Evolutionary conservation across 2,329 filamentous ascomycete genomes (phyloP).

Genomic region (Fusarium ramigenum): DNA sequence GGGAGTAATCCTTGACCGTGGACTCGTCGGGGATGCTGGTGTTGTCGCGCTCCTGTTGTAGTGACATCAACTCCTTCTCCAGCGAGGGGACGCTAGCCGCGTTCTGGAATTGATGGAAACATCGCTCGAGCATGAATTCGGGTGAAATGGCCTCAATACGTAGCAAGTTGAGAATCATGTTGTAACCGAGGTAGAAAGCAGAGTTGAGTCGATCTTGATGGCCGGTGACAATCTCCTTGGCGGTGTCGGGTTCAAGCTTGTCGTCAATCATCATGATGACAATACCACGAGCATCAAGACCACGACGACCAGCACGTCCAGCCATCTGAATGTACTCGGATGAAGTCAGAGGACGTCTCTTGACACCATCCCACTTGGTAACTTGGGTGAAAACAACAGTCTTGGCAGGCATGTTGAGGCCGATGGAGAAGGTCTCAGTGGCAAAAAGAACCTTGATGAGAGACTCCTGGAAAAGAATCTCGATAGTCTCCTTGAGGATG

Average conservation of each 20-base stretch:
- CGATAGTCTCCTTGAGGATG: conserved; percentile 97
- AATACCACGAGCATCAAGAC: conserved; percentile 95
- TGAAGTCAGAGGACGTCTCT: conserved; percentile 84
- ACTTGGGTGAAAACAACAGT: conserved; percentile 99
- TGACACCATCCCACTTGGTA: conserved; percentile 89
- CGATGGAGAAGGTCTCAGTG: conserved; percentile 98
- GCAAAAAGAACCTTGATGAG: conserved; percentile 98
- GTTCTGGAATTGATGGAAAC: conserved; percentile 98
- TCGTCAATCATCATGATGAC: conserved; percentile 99
- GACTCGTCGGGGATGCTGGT: conserved; percentile 86
- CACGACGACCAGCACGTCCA: conserved; percentile 93
- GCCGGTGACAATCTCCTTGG: conserved; percentile 94
- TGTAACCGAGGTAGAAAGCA: conserved; percentile 97
- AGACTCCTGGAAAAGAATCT: conserved; percentile 98
- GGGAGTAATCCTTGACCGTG: conserved; percentile 93
- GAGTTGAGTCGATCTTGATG: conserved; percentile 98
- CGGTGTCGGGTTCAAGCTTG: conserved; percentile 93
- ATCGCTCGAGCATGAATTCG: conserved; percentile 98
- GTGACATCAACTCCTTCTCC: conserved; percentile 81
- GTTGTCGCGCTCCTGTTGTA: conserved; percentile 78
- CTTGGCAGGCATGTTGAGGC: conserved; percentile 98
- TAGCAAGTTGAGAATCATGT: conserved; percentile 97
- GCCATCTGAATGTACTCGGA: conserved; percentile 99
- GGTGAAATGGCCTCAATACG: conserved; percentile 99
- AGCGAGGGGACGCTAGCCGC: conserved; percentile 84